A percentile compares a stretch with the other conserved stretches of the same genome.
phyloP scores from a whole-genome alignment of 164 flowering plant species.

The Vitis labrusca region DNA sequence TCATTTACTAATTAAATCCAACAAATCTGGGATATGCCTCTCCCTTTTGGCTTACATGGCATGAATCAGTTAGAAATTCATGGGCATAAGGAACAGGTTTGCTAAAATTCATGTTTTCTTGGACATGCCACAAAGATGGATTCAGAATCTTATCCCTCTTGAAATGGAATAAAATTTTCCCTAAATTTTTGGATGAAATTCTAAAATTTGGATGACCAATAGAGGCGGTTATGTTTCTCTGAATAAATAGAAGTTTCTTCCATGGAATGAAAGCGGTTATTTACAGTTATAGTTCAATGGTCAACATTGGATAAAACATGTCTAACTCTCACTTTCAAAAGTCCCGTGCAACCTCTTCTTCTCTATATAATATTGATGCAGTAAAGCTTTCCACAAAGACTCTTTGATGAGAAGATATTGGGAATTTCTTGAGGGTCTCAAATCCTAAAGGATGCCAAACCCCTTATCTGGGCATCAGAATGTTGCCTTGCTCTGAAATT shows the following conservation, averaged over 20 bases:
- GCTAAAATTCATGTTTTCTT: too few relatives aligned
- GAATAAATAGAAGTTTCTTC: background rate
- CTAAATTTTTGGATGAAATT: too few relatives aligned
- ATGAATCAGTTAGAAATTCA: too few relatives aligned
- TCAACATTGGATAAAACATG: conserved; percentile 2
- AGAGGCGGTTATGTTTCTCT: background rate
- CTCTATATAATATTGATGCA: background rate
- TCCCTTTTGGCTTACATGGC: too few relatives aligned
- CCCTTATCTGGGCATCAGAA: background rate
- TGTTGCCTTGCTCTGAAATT: conserved; percentile 13
- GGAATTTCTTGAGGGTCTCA: conserved; percentile 9
- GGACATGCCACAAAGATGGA: too few relatives aligned
- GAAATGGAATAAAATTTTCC: too few relatives aligned
- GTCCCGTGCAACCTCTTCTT: background rate
- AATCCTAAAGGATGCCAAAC: too few relatives aligned
- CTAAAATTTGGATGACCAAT: background rate
- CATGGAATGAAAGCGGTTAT: background rate
- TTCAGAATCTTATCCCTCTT: too few relatives aligned
- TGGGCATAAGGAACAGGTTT: too few relatives aligned
- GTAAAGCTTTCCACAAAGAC: conserved; percentile 3
- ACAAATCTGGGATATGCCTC: too few relatives aligned
- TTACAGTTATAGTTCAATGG: conserved; percentile 10
- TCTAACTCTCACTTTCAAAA: background rate
- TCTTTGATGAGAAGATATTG: background rate
- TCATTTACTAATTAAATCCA: too few relatives aligned